Evolutionary conservation across 441 rosid genomes (phyloP), one percentile per base, ranked within the genome.

Genomic region (Populus hybrid): DNA sequence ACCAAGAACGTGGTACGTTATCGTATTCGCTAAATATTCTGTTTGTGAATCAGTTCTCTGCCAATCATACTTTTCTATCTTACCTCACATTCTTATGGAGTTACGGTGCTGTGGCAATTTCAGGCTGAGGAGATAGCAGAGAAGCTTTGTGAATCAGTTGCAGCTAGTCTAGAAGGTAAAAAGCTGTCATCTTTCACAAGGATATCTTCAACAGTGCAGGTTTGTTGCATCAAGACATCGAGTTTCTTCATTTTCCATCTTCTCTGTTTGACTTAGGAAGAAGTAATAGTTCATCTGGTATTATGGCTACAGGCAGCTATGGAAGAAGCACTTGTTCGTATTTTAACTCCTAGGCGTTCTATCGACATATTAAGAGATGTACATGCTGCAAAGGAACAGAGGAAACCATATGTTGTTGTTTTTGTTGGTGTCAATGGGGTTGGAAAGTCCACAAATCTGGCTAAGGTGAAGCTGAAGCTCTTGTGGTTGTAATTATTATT

Each of bases 61-160:
- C 12, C 61, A 6, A 2, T 24, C 32, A 42, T n/a, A 28, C 54
- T 42, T 70, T 24, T 23, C 42, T 23, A 26, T 30, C 30, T 9
- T 18, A 26, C 7, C n/a, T 23, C 0, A 14, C 65, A 18, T 76
- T 69, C 73, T 76, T 65, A 76, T 73, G 46, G 35, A 75, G 14
- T 67, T 73, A 28, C 61, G 3, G 57, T 35, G 69, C 12, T 70
- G 73, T 73, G 83, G 26, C 69, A 75, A 84, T 82, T 8, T 67
- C 82, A 95, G 99, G 99, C 99, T 32, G 99, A 91, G 89, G 97
- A 90, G 93, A 95, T 95, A 76, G 98, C 98, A 42, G 99, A 87
- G 87, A 94, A 94, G 88, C 98, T 95, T 67, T 95, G 97, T 86
- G 99, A 95, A 83, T 95, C 99, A 16, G 98, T 95, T 75, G 92